These are phyloP conservation scores for Herpetomonas tarakana DNA, from an alignment of 208 protist genomes.

Conservation along the genomic window DNA sequence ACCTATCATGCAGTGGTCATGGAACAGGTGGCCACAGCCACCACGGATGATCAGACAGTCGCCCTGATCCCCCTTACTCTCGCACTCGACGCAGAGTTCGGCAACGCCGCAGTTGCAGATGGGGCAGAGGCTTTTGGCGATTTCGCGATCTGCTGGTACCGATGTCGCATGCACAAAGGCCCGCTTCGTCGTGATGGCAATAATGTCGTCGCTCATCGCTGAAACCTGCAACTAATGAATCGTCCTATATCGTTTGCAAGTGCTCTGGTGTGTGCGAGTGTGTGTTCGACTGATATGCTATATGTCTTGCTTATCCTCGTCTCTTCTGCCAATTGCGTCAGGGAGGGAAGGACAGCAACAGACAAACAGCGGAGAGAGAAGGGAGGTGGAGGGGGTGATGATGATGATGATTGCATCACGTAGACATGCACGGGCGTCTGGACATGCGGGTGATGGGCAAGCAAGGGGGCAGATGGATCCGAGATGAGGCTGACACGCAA, in stretches of 20 bases:
- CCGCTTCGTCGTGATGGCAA: not conserved
- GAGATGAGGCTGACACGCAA: too few species aligned
- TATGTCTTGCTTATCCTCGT: not conserved
- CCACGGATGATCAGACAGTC: conserved; percentile 24
- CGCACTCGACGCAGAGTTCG: not conserved
- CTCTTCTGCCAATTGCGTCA: not conserved
- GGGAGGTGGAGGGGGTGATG: too few species aligned
- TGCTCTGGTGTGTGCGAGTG: too few species aligned
- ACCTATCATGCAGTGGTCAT: conserved; percentile 62
- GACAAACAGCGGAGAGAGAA: not conserved
- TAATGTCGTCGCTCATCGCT: conserved; percentile 1
- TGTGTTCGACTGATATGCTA: not conserved
- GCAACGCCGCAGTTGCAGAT: not conserved
- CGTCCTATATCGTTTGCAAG: too few species aligned
- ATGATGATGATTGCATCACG: too few species aligned
- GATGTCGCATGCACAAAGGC: not conserved
- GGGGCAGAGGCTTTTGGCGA: not conserved
- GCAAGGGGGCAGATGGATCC: too few species aligned
- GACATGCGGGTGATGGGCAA: too few species aligned
- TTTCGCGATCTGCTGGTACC: not conserved
- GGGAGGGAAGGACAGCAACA: not conserved
- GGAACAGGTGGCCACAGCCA: conserved; percentile 64
- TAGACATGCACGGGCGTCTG: too few species aligned
- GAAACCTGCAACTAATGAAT: too few species aligned
- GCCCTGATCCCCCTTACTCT: not conserved